Percentiles rank a stretch among this genome's conserved stretches.
Evolutionary conservation across 176 grass and related monocot genomes (phyloP).

Genomic region (Otatea glauca): DNA sequence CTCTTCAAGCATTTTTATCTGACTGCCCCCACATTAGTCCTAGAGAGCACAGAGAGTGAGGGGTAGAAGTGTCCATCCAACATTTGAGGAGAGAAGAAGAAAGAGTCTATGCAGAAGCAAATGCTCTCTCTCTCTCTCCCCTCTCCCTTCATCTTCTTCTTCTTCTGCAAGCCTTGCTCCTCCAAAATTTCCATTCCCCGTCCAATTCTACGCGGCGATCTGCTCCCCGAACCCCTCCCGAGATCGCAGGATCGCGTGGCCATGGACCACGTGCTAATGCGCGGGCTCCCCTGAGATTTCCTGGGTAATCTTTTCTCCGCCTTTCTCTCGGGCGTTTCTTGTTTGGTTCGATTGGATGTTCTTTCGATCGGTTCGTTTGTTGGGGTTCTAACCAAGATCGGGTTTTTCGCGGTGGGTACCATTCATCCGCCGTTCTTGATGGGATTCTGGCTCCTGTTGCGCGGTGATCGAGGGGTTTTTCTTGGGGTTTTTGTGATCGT

Average conservation of each 20-base stretch:
- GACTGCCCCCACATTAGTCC: not conserved
- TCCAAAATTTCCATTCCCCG: not conserved
- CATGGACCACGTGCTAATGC: not conserved
- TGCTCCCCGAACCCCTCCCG: not conserved
- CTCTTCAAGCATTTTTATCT: no score
- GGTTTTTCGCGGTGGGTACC: not conserved
- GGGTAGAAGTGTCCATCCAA: constrained; percentile 29
- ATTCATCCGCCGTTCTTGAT: not conserved
- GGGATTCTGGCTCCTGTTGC: not conserved
- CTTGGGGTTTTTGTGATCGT: constrained; percentile 57
- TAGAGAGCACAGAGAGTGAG: not conserved
- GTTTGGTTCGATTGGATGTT: not conserved
- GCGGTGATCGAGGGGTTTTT: constrained; percentile 40
- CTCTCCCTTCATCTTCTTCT: constrained; percentile 11
- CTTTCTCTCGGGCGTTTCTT: constrained; percentile 6
- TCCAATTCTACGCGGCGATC: constrained; percentile 5
- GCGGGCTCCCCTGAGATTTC: not conserved
- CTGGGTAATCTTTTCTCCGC: constrained; percentile 1
- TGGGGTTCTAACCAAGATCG: constrained; percentile 31
- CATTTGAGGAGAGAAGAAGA: not conserved
- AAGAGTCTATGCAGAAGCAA: constrained; percentile 16
- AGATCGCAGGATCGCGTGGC: not conserved
- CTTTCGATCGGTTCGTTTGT: constrained; percentile 23
- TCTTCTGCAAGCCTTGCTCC: constrained; percentile 1
- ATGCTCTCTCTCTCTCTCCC: not conserved